These are phyloP conservation scores for Saitozyma sp. DNA, from an alignment of 768 basidiomycete species.

Conservation along the genomic window DNA sequence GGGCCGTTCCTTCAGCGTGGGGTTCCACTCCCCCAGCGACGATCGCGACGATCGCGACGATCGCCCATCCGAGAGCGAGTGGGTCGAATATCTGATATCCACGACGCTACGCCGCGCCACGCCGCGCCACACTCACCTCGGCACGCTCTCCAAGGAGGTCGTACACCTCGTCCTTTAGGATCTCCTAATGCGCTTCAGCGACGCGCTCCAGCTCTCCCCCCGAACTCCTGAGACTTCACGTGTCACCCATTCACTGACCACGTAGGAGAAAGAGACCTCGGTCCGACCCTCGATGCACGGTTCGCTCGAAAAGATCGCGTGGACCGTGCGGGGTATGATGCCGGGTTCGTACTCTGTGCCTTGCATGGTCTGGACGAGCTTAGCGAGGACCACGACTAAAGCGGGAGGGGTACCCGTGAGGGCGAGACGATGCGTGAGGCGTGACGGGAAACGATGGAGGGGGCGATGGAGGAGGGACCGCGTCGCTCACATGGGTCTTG, in stretches of 20 bases:
- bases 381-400: too few relatives aligned
- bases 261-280: conserved; percentile 59
- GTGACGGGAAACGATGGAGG: too few relatives aligned
- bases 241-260: conserved; percentile 13
- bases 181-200: conserved; percentile 56
- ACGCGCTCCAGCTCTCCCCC: too few relatives aligned
- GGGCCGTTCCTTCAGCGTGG: too few relatives aligned
- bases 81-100: too few relatives aligned
- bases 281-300: conserved; percentile 50
- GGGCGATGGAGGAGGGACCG: too few relatives aligned
- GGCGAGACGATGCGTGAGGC: too few relatives aligned
- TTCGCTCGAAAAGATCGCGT: conserved; percentile 35
- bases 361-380: conserved; percentile 96
- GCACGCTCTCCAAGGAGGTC: conserved; percentile 64
- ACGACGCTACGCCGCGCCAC: too few relatives aligned
- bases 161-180: conserved; percentile 88
- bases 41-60: too few relatives aligned
- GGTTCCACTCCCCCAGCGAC: too few relatives aligned
- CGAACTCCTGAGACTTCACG: background rate
- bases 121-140: conserved; percentile 11
- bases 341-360: conserved; percentile 72
- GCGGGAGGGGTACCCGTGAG: too few relatives aligned
- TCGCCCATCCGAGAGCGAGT: too few relatives aligned
- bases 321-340: conserved; percentile 75
- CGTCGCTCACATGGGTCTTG: conserved; percentile 63